Base-by-base conservation (phyloP, 176 grass and related monocot genomes). In the Ampelocalamus luodianensis region DNA sequence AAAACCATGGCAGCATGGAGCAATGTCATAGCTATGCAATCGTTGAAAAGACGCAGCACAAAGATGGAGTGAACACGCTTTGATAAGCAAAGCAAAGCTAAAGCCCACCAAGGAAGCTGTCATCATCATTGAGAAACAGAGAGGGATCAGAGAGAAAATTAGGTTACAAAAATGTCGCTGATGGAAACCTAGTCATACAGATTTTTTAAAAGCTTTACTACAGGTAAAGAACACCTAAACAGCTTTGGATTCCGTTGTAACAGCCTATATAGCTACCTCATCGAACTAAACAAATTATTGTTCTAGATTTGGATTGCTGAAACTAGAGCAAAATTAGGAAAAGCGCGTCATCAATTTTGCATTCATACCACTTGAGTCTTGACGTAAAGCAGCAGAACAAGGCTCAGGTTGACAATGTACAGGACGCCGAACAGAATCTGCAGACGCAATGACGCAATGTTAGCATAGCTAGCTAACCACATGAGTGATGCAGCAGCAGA, bases 51-150 rank as follows among this genome's bases (percentile, higher is more conserved):
- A 53, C 93, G 96, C 71, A 98, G 87, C 77, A 98, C 82, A 79
- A 98, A 98, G 70, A 96, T 92, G 29, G 96, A 98, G 79, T 98
- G 96, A 68, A 94, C 38, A 42, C 96, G 87, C 90, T 92, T 98
- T 83, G 96, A 98, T 76, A 98, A 94, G 82, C 91, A 95, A 85
- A 98, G 96, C 76, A 98, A 92, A 63, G 80, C 84, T 84, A 98
- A 81, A 89, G 85, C 93, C 96, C 96, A 98, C 93, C 89, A 92
- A 85, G 96, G 96, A 88, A 98, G 86, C 96, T 98, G 89, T 56
- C 29, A 64, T 64, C 75, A 76, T 71, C 26, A 82, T 87, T 37
- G 34, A 87, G 11, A 82, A 68, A 83, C 34, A 86, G 18, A 14
- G 14, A 46, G 38, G 68, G 23, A 50, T 83, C 66, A 90, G 84